Percentiles rank a stretch among this genome's conserved stretches.
Evolutionary conservation across 371 early-diverging fungal genomes (phyloP).

Genomic region (Mortierella polycephala): DNA sequence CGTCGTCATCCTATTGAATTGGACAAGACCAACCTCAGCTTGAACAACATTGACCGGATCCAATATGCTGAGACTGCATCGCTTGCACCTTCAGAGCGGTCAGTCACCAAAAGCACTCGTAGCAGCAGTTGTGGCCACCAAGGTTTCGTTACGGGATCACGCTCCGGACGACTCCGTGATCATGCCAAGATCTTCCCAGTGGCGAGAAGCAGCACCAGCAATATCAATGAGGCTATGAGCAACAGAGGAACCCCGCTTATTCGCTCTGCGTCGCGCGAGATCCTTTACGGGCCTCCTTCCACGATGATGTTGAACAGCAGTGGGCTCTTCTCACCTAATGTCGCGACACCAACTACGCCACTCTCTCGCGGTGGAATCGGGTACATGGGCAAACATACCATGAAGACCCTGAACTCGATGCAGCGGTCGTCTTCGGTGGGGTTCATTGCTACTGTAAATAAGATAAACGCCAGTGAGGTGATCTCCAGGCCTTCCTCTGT

Average conservation of each 20-base stretch:
- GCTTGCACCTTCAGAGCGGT: too few species aligned
- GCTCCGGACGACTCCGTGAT: constrained; percentile 23
- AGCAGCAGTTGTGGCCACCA: too few species aligned
- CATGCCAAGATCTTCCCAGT: constrained; percentile 34
- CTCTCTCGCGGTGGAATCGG: constrained; percentile 27
- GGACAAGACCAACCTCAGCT: too few species aligned
- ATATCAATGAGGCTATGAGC: constrained; percentile 16
- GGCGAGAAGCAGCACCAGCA: constrained; percentile 14
- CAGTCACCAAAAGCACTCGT: too few species aligned
- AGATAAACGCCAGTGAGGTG: constrained; percentile 1
- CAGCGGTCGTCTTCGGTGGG: constrained; percentile 34
- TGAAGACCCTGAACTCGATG: constrained; percentile 21
- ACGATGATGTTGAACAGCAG: constrained; percentile 2
- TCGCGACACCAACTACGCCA: constrained; percentile 24
- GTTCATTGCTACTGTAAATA: constrained; percentile 15
- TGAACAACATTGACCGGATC: too few species aligned
- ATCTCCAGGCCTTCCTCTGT: constrained; percentile 4
- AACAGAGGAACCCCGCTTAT: constrained; percentile 20
- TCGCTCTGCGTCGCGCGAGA: constrained; percentile 10
- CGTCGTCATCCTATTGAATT: too few species aligned
- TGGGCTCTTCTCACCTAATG: constrained; percentile 5
- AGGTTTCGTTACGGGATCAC: background rate
- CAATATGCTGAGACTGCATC: too few species aligned
- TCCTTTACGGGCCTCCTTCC: background rate
- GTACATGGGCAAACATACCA: constrained; percentile 36